Base-by-base conservation (phyloP, 129 eudicot genomes). In the Saussurea involucrata region DNA sequence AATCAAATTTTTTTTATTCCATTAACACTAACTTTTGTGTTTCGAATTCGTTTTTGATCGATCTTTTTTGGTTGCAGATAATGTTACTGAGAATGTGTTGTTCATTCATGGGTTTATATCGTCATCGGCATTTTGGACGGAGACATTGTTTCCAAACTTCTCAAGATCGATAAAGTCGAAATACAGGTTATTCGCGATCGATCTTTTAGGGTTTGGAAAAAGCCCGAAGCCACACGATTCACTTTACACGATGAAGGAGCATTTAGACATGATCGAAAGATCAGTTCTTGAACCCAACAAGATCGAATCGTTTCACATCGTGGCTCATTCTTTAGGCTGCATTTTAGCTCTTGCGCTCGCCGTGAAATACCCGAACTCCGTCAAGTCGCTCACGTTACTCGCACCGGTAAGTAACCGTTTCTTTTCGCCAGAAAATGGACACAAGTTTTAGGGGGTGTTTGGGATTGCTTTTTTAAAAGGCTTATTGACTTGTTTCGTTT, bases 241-340 rank as follows among this genome's bases (percentile, higher is more conserved):
- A 2, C 84, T 94, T 5, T 91, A 94, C 85, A 91, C 98, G 0
- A 69, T 94, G 65, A 86, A 90, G 34, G 98, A 94, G 78, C 98
- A 94, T 84, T 71, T 94, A 53, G 97, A 94, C 64, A 94, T 91
- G 96, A 91, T 94, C 7, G 97, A 94, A 60, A 80, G 74, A 8
- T 86, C 97, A 0, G 96, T 94, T 55, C 78, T 94, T 5, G 93
- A 89, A 70, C 82, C 86, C 6, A 66, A 94, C 83, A 87, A 83
- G 20, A 87, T 94, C 5, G 82, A 87, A 70, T 91, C 96, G 1
- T 89, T 94, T 71, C 98, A 94, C 88, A 89, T 94, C 25, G 98
- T 94, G 64, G 98, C 98, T 8, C 98, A 94, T 86, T 94, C 98
- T 18, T 60, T 94, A 2, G 98, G 97, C 22, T 94, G 98, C 88